Conservation (phyloP, 2,329 filamentous ascomycete genomes). For the Alternaria consortialis region DNA sequence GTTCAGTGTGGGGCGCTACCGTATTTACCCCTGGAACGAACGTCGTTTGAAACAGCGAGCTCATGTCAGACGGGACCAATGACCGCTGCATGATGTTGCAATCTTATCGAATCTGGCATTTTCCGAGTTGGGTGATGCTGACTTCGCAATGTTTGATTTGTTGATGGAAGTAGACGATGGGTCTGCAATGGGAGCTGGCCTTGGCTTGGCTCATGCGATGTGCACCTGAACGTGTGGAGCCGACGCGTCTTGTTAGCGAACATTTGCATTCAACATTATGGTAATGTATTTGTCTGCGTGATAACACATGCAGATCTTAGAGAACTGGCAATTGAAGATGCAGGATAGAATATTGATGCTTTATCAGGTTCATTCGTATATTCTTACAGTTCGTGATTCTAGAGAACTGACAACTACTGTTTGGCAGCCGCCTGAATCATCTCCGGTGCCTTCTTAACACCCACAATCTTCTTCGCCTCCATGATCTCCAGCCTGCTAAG, state of each 20-base stretch:
- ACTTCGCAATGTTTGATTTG: not conserved
- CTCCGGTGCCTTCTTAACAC: conserved; percentile 28
- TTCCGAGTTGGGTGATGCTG: not conserved
- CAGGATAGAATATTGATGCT: not conserved
- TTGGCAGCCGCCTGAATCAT: conserved; percentile 29
- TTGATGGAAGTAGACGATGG: not conserved
- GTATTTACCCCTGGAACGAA: conserved; percentile 10
- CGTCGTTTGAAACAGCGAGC: conserved; percentile 16
- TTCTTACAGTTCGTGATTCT: not conserved
- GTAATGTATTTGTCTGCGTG: not conserved
- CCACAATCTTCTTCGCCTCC: conserved; percentile 58
- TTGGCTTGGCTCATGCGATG: not conserved
- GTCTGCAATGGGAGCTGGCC: not conserved
- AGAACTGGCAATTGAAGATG: not conserved
- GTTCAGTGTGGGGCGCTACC: not conserved
- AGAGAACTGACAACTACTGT: not conserved
- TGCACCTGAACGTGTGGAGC: not conserved
- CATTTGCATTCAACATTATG: not conserved
- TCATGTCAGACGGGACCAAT: conserved; percentile 9
- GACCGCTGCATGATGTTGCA: not conserved
- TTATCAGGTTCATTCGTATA: not conserved
- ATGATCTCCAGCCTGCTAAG: conserved; percentile 76
- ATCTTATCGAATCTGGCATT: conserved; percentile 1
- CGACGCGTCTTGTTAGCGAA: not conserved
- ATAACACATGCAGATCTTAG: not conserved